Percentiles rank a stretch among this genome's conserved stretches.
phyloP scores from a whole-genome alignment of 2,329 filamentous ascomycete species.

The Xylariomycetidae sp. region DNA sequence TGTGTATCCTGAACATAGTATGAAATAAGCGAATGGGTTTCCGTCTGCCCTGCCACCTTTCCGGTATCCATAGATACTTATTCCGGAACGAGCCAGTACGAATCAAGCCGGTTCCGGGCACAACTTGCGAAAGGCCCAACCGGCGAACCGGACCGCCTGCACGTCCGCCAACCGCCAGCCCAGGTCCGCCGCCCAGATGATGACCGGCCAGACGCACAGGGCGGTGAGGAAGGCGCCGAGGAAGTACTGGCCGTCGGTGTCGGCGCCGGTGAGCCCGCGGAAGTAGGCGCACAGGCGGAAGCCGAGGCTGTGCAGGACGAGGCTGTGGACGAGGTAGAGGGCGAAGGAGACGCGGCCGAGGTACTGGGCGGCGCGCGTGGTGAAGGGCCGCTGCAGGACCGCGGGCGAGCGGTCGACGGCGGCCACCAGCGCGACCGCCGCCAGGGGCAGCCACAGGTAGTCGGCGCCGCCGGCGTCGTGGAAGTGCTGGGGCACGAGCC shows the following conservation, averaged over 20 bases:
- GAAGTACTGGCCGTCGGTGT: constrained; percentile 10
- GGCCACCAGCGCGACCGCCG: constrained; percentile 20
- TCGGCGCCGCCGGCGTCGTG: constrained; percentile 6
- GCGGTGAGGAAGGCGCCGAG: constrained; percentile 7
- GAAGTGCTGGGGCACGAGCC: constrained; percentile 16
- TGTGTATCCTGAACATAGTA: too few species aligned
- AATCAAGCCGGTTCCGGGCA: too few species aligned
- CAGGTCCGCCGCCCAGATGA: constrained; percentile 16
- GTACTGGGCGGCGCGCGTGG: constrained; percentile 19
- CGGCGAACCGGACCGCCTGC: constrained; percentile 14
- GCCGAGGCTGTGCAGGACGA: constrained; percentile 19
- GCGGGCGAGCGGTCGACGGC: constrained; percentile 13
- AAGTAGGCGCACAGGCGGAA: constrained; percentile 10
- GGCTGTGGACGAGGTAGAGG: constrained; percentile 23
- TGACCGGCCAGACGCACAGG: constrained; percentile 10
- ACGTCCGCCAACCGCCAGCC: constrained; percentile 18
- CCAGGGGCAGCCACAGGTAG: constrained; percentile 24
- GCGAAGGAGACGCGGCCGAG: constrained; percentile 23
- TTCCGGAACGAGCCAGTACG: too few species aligned
- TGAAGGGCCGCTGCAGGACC: constrained; percentile 24
- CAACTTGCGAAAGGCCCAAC: constrained; percentile 14
- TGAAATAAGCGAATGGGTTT: too few species aligned
- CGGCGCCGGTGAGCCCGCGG: constrained; percentile 7
- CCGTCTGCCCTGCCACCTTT: too few species aligned
- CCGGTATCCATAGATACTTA: too few species aligned